Conservation (phyloP, 2,329 filamentous ascomycete species). For the Sclerotinia sclerotiorum region DNA sequence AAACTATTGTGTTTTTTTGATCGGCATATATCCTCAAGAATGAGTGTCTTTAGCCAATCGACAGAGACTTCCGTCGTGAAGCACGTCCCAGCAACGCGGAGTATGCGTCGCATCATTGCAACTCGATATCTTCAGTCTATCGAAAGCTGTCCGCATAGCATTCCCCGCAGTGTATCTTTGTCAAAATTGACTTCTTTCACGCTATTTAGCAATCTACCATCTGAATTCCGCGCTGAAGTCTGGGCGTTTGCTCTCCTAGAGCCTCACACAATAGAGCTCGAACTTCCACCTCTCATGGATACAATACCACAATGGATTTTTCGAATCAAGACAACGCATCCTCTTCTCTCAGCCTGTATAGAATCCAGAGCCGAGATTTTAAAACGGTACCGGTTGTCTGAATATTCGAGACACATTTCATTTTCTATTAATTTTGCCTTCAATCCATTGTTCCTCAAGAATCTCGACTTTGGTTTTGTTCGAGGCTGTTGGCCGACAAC, state of each 20-base stretch:
- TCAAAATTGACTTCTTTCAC: conserved; percentile 1
- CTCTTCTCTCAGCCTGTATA: conserved; percentile 3
- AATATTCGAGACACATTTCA: not conserved
- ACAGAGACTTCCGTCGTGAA: not conserved
- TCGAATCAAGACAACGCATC: not conserved
- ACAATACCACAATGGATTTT: not conserved
- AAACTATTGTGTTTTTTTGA: not conserved
- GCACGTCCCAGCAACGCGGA: not conserved
- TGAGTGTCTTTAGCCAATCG: not conserved
- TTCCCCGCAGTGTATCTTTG: not conserved
- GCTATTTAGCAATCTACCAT: conserved; percentile 11
- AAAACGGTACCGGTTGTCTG: not conserved
- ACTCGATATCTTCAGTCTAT: conserved; percentile 7
- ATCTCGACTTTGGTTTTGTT: conserved; percentile 3
- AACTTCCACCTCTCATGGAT: not conserved
- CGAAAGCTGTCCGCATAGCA: not conserved
- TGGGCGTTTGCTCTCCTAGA: conserved; percentile 9
- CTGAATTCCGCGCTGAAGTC: conserved; percentile 5
- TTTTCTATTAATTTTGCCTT: not conserved
- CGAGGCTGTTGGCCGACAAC: not conserved
- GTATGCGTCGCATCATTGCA: conserved; percentile 5
- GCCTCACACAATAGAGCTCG: not conserved
- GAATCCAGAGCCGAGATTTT: conserved; percentile 11
- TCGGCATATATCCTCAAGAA: not conserved
- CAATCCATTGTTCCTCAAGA: not conserved